These are phyloP conservation scores for Rhipidocladum racemiflorum DNA, from an alignment of 176 grass and related monocot species.

Conservation along the genomic window DNA sequence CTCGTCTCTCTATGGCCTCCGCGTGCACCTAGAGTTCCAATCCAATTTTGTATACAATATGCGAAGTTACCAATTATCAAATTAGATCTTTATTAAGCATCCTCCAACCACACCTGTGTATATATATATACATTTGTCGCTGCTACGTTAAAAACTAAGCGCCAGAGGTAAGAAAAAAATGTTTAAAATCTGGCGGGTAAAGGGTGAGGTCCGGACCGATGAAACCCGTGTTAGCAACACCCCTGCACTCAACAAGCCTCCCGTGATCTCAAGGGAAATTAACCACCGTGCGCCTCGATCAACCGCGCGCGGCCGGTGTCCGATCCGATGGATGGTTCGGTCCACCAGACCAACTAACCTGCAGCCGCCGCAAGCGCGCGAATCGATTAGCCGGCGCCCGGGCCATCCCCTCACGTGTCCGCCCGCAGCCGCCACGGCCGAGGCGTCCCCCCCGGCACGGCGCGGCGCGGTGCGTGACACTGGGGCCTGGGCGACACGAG, in stretches of 20 bases:
- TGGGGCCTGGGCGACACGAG: too few species aligned
- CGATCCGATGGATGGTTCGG: not conserved
- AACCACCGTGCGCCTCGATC: not conserved
- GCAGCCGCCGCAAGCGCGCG: not conserved
- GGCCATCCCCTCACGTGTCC: not conserved
- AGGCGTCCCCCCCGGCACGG: not conserved
- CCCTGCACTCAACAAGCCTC: not conserved
- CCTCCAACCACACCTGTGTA: too few species aligned
- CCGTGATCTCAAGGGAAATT: not conserved
- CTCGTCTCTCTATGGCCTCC: too few species aligned
- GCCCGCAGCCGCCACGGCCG: not conserved
- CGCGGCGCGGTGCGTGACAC: not conserved
- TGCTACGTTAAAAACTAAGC: too few species aligned
- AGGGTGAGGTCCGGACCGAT: too few species aligned
- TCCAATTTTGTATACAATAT: too few species aligned
- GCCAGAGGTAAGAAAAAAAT: too few species aligned
- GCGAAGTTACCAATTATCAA: too few species aligned
- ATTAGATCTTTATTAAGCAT: too few species aligned
- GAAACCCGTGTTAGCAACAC: not conserved
- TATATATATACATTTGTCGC: too few species aligned
- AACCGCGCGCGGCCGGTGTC: not conserved
- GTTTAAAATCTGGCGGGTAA: too few species aligned
- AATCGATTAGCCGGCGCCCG: not conserved
- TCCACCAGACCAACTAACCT: not conserved
- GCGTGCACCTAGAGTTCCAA: too few species aligned